phyloP scores from a whole-genome alignment of 805 yeast genomes.

The Starmerella sp. region DNA sequence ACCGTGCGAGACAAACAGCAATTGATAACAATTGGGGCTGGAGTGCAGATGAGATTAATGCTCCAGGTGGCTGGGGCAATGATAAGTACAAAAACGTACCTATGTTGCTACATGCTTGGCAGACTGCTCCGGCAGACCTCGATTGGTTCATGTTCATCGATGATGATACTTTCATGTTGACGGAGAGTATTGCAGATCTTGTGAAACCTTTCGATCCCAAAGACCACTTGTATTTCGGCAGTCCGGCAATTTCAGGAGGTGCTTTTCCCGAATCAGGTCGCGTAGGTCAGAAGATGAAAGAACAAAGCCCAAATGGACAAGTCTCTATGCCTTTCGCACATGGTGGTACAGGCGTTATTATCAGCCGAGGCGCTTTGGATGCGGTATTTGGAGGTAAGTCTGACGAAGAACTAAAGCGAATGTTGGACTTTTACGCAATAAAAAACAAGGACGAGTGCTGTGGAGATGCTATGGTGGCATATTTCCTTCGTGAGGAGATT shows the following conservation, averaged over 20 bases:
- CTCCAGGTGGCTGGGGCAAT: slow-evolving; percentile 8
- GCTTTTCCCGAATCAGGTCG: neutral
- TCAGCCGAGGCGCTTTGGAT: slow-evolving; percentile 27
- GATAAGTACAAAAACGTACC: slow-evolving; percentile 4
- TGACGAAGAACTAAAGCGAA: slow-evolving; percentile 8
- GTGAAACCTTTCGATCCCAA: slow-evolving; percentile 22
- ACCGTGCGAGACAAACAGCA: slow-evolving; percentile 23
- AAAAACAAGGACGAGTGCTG: slow-evolving; percentile 24
- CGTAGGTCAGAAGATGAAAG: neutral
- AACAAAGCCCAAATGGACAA: neutral
- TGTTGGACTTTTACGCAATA: slow-evolving; percentile 20
- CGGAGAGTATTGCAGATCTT: slow-evolving; percentile 24
- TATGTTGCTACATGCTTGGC: slow-evolving; percentile 27
- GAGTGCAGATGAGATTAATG: neutral
- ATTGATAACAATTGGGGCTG: slow-evolving; percentile 23
- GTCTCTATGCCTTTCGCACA: slow-evolving; percentile 25
- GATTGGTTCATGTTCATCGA: slow-evolving; percentile 32
- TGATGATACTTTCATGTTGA: slow-evolving; percentile 28
- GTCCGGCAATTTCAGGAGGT: slow-evolving; percentile 7
- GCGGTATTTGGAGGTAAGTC: slow-evolving; percentile 14
- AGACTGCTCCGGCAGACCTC: slow-evolving; percentile 18
- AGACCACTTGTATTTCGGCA: slow-evolving; percentile 6
- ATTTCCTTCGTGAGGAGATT: slow-evolving; percentile 19
- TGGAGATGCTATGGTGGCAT: slow-evolving; percentile 30
- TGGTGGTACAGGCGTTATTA: slow-evolving; percentile 31